Conservation (phyloP, 441 rosid genomes). For the Hypseocharis bilobata region DNA sequence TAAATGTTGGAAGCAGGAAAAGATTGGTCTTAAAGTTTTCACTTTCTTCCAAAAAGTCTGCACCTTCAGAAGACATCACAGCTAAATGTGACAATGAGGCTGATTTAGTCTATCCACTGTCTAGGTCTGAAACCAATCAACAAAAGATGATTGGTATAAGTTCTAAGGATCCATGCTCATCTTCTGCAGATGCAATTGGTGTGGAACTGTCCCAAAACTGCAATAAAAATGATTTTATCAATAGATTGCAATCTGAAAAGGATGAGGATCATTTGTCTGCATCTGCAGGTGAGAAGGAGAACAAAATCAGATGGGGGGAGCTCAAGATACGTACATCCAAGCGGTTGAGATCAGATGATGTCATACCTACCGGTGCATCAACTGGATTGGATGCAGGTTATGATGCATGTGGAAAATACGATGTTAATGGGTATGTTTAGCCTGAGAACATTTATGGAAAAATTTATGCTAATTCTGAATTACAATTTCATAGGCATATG, state of each 20-base stretch:
- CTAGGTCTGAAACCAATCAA: slow-evolving; percentile 31
- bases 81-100: slow-evolving; percentile 24
- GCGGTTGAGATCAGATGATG: slow-evolving; percentile 18
- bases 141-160: slow-evolving; percentile 22
- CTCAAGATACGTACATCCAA: slow-evolving; percentile 27
- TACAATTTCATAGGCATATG: slow-evolving; percentile 17
- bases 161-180: slow-evolving; percentile 36
- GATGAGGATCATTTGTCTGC: slow-evolving; percentile 22
- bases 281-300: slow-evolving; percentile 31
- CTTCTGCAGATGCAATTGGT: slow-evolving; percentile 34
- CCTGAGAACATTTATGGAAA: slow-evolving; percentile 20
- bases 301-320: slow-evolving; percentile 32
- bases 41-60: slow-evolving; percentile 40
- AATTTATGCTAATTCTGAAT: slow-evolving; percentile 15
- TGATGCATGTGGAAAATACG: slow-evolving; percentile 26
- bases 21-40: slow-evolving; percentile 54
- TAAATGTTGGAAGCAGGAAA: slow-evolving; percentile 43
- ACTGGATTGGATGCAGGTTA: slow-evolving; percentile 17
- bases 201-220: slow-evolving; percentile 26
- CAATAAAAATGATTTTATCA: slow-evolving; percentile 24
- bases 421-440: slow-evolving; percentile 37
- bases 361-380: slow-evolving; percentile 22
- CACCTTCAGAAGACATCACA: slow-evolving; percentile 31
- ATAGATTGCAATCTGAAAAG: slow-evolving; percentile 28
- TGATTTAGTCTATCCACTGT: slow-evolving; percentile 27